Conservation (phyloP, 129 eudicot species). For the Pulicaria dysenterica region DNA sequence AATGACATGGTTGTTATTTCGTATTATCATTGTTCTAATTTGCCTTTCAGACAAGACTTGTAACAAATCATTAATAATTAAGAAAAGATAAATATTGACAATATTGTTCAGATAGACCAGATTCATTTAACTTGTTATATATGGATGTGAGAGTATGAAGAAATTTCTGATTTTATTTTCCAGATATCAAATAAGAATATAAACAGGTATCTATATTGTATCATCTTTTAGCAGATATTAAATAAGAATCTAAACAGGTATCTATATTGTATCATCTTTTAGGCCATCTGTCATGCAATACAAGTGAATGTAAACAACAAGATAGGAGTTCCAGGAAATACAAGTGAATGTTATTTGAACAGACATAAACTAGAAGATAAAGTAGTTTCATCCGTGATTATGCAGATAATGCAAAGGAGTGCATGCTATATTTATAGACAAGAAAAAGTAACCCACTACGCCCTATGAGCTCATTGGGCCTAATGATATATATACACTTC, state of each 20-base stretch:
- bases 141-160: not conserved
- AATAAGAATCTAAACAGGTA: not conserved
- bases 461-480: too few species aligned
- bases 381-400: too few species aligned
- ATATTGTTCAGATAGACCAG: not conserved
- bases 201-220: not conserved
- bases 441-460: not conserved
- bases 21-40: not conserved
- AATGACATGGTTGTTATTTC: too few species aligned
- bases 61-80: not conserved
- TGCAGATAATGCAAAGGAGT: too few species aligned
- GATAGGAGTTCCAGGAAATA: not conserved
- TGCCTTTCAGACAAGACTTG: not conserved
- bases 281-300: not conserved
- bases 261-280: not conserved
- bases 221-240: not conserved
- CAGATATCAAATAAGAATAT: not conserved
- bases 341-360: not conserved
- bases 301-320: slow-evolving; percentile 4
- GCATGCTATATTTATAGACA: not conserved
- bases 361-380: too few species aligned
- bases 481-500: too few species aligned
- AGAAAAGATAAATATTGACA: not conserved
- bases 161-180: not conserved
- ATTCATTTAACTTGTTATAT: not conserved